Evolutionary conservation across 2,329 filamentous ascomycete species (phyloP).

Genomic region (Scedosporium minutisporum): DNA sequence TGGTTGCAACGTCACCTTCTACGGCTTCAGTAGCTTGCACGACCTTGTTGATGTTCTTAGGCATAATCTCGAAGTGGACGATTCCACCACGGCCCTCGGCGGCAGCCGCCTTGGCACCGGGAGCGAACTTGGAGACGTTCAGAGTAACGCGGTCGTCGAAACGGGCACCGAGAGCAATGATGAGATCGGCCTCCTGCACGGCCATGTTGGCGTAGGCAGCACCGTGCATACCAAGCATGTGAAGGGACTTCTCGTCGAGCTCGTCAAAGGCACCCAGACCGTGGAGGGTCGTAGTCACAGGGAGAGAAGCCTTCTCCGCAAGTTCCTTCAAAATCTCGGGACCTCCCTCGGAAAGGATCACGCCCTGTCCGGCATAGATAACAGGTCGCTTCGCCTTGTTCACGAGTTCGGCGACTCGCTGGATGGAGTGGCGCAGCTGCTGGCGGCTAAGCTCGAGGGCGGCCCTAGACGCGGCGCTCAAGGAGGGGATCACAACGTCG

Average conservation of each 20-base stretch:
- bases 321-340: slow-evolving; percentile 72
- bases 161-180: slow-evolving; percentile 85
- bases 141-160: slow-evolving; percentile 94
- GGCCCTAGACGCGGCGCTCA: slow-evolving; percentile 77
- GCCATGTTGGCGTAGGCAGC: slow-evolving; percentile 96
- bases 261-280: slow-evolving; percentile 90
- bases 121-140: slow-evolving; percentile 77
- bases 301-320: slow-evolving; percentile 82
- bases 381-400: slow-evolving; percentile 89
- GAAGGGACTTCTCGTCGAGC: slow-evolving; percentile 83
- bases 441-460: slow-evolving; percentile 63
- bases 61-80: slow-evolving; percentile 95
- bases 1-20: slow-evolving; percentile 80
- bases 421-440: slow-evolving; percentile 64
- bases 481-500: slow-evolving; percentile 60
- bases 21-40: slow-evolving; percentile 93
- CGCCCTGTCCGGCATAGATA: slow-evolving; percentile 88
- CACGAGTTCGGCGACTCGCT: slow-evolving; percentile 69
- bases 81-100: slow-evolving; percentile 83
- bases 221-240: slow-evolving; percentile 99
- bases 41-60: slow-evolving; percentile 99
- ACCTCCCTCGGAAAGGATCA: slow-evolving; percentile 71
- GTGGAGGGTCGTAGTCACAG: slow-evolving; percentile 91
- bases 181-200: slow-evolving; percentile 92
- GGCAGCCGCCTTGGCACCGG: slow-evolving; percentile 75